Conservation (phyloP, 2,329 filamentous ascomycete species). For the Rachicladosporium sp. region DNA sequence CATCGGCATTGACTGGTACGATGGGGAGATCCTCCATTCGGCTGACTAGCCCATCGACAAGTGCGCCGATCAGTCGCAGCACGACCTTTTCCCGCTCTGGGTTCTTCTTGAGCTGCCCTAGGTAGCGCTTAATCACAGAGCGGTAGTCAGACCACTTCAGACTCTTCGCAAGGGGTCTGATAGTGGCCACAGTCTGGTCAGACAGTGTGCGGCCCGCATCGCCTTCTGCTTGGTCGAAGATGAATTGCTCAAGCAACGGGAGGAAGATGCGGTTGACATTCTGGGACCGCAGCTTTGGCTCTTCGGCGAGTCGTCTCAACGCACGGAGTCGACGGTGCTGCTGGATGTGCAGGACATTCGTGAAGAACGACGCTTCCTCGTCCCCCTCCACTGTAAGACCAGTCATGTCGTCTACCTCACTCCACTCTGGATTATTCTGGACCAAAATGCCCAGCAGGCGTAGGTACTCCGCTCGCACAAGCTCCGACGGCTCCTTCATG, state of each 20-base stretch:
- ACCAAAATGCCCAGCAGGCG: constrained; percentile 72
- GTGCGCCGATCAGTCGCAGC: constrained; percentile 65
- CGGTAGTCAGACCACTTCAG: constrained; percentile 88
- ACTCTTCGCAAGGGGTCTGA: constrained; percentile 60
- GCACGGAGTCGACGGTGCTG: constrained; percentile 76
- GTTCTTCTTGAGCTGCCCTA: constrained; percentile 67
- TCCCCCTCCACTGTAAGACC: constrained; percentile 58
- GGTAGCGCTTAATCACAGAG: constrained; percentile 70
- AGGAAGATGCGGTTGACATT: constrained; percentile 82
- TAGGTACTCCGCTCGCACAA: constrained; percentile 72
- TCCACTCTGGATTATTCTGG: constrained; percentile 55
- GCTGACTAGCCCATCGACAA: constrained; percentile 57
- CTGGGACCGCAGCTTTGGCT: constrained; percentile 59
- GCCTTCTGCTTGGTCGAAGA: constrained; percentile 72
- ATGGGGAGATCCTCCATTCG: constrained; percentile 31
- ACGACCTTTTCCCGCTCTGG: constrained; percentile 76
- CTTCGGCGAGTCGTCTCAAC: constrained; percentile 60
- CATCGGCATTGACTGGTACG: constrained; percentile 1
- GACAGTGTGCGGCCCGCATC: constrained; percentile 67
- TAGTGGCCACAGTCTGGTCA: constrained; percentile 71
- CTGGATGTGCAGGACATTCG: constrained; percentile 82
- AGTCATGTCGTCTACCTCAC: constrained; percentile 60
- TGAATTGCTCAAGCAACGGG: constrained; percentile 85
- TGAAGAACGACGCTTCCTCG: constrained; percentile 79
- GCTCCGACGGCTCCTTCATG: constrained; percentile 60